Percentiles rank a stretch among this genome's conserved stretches.
phyloP scores from a whole-genome alignment of 2,329 filamentous ascomycete genomes.

The Cladosporium sp. region DNA sequence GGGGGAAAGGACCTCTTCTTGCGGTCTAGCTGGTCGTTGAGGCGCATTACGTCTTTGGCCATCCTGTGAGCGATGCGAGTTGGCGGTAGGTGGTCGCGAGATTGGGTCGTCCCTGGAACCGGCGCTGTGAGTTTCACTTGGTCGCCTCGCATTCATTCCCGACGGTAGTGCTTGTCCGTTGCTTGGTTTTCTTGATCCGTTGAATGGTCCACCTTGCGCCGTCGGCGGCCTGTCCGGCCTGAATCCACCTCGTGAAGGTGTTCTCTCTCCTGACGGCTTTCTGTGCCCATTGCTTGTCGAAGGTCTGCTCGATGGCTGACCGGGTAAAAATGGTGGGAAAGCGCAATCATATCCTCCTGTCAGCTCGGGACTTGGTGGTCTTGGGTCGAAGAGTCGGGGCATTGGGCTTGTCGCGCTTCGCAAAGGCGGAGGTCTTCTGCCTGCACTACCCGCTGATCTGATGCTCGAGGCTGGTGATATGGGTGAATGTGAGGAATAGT shows the following conservation, averaged over 20 bases:
- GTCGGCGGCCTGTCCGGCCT: slow-evolving; percentile 19
- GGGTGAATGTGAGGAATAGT: slow-evolving; percentile 55
- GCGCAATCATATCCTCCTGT: slow-evolving; percentile 46
- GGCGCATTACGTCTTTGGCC: slow-evolving; percentile 22
- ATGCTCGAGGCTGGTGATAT: slow-evolving; percentile 31
- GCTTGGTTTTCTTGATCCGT: slow-evolving; percentile 10
- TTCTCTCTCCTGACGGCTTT: slow-evolving; percentile 24
- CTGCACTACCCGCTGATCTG: slow-evolving; percentile 22
- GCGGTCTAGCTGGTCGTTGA: slow-evolving; percentile 27
- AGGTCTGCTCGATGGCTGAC: slow-evolving; percentile 11
- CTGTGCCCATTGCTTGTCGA: slow-evolving; percentile 22
- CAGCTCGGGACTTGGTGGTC: slow-evolving; percentile 39
- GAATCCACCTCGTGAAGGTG: slow-evolving; percentile 22
- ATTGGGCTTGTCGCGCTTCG: slow-evolving; percentile 29
- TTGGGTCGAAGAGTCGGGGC: slow-evolving; percentile 27
- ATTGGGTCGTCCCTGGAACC: neutral
- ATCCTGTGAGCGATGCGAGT: slow-evolving; percentile 1
- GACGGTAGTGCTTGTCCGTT: neutral
- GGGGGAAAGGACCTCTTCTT: slow-evolving; percentile 25
- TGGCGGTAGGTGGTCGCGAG: neutral
- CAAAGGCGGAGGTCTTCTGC: slow-evolving; percentile 21
- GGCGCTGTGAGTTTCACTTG: neutral
- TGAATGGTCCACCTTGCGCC: neutral
- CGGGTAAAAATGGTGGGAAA: slow-evolving; percentile 48
- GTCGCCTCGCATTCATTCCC: neutral